These are phyloP conservation scores for Paracorniculantispora psalliotae DNA, from an alignment of 2,329 filamentous ascomycete species.

Conservation along the genomic window DNA sequence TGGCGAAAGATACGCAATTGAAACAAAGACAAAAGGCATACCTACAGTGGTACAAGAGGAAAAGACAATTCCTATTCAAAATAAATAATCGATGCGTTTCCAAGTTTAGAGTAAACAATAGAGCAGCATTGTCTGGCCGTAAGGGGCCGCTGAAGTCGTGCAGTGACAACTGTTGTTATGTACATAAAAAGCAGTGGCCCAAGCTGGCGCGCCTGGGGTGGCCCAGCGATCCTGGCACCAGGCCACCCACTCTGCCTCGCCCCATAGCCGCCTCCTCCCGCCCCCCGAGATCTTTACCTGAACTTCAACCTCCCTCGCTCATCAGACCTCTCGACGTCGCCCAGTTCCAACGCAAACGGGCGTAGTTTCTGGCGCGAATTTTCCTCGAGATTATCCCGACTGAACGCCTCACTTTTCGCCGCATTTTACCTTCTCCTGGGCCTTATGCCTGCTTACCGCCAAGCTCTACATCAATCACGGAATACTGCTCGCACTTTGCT, in stretches of 20 bases:
- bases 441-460: neutral
- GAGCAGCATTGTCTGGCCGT: neutral
- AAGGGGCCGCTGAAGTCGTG: neutral
- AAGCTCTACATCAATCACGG: neutral
- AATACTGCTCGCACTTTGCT: neutral
- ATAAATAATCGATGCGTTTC: neutral
- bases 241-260: neutral
- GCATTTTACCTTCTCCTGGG: neutral
- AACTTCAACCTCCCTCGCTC: conserved; percentile 13
- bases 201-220: conserved; percentile 6
- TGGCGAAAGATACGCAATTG: neutral
- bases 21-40: neutral
- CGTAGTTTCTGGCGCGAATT: neutral
- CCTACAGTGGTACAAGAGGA: neutral
- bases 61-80: neutral
- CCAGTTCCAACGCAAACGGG: neutral
- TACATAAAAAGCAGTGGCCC: neutral
- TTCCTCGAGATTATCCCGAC: neutral
- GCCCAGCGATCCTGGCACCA: conserved; percentile 3
- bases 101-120: neutral
- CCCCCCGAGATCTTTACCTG: conserved; percentile 6
- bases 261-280: conserved; percentile 10
- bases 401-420: neutral
- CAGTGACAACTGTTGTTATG: neutral
- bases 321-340: neutral